These are phyloP conservation scores for Plasmodium billcollinsi DNA, from an alignment of 169 alveolate species.

Conservation along the genomic window DNA sequence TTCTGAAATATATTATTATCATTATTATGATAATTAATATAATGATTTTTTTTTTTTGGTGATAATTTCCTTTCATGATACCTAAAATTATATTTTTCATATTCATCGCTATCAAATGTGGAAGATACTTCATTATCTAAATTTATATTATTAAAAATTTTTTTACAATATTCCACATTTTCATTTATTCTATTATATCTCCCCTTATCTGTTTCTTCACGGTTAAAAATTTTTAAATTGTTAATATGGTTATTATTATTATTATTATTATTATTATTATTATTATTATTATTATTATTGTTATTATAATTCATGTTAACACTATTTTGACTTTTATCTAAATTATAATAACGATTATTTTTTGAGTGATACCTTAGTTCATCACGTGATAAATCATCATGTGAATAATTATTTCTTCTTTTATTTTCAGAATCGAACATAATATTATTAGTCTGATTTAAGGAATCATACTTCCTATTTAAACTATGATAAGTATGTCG, in stretches of 20 bases:
- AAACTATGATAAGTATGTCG: conserved; percentile 18
- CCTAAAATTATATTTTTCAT: no score
- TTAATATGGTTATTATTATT: neutral
- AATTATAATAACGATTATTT: neutral
- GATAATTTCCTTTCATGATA: no score
- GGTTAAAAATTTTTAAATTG: neutral
- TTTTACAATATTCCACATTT: conserved; percentile 22
- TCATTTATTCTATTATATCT: conserved; percentile 18
- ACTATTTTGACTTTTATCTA: no score
- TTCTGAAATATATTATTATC: no score
- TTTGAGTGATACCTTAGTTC: neutral
- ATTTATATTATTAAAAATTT: neutral
- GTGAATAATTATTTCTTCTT: neutral
- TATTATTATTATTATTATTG: neutral
- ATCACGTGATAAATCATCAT: neutral
- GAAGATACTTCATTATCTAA: neutral
- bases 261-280: neutral
- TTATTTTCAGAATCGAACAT: conserved; percentile 9
- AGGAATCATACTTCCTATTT: conserved; percentile 14
- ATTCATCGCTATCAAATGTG: no score
- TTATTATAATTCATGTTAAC: neutral
- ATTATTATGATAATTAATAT: no score
- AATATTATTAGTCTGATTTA: neutral
- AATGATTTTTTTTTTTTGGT: no score
- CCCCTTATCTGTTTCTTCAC: neutral